Base-by-base conservation (phyloP, 23 red algal genomes). In the Gracilariopsis chorda region DNA sequence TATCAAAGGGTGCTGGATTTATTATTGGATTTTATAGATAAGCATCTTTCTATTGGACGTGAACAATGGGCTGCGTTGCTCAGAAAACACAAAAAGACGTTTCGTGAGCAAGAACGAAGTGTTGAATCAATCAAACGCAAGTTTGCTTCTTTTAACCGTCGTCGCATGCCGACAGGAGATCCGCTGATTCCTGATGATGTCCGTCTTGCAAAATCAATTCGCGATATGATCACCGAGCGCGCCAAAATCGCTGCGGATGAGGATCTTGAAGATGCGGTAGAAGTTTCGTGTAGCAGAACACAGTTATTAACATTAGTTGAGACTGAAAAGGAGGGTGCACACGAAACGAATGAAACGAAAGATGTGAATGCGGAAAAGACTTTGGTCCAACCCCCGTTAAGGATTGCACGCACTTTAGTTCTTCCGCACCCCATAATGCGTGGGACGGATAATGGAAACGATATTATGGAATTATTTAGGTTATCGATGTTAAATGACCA, bases 101-200 rank as follows among this genome's bases (percentile, higher is more conserved):
- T 73, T 36, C 7, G 34, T n/a, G 7, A 73, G 37, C 25, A 73
- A 73, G 19, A 73, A 42, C 25, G 67, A 33, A 39, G 34, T 36
- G 27, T 73, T 20, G 67, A 73, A 24, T 42, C 34, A n/a, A 32
- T 73, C 7, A 73, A 73, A 36, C 67, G 67, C 67, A 73, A 73
- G 36, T 35, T 73, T 40, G 27, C 7, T 21, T 24, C 67, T 9
- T 7, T 73, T 24, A 4, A 73, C 36, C 29, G 67, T 32, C 67
- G 67, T 20, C 37, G 45, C n/a, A 73, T 73, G 36, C 67, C 67
- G 36, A 73, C 67, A 3, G 67, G 67, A 42, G 67, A 73, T 42
- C 36, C 67, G 25, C 23, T 24, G 7, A 73, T 73, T 20, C 67
- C 67, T 24, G 67, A 24, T 35, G 67, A 73, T 73, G 7, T 7